A percentile compares a stretch with the other conserved stretches of the same genome.
Conservation (phyloP, 306 rosid species). For the Cucumis sativus region DNA sequence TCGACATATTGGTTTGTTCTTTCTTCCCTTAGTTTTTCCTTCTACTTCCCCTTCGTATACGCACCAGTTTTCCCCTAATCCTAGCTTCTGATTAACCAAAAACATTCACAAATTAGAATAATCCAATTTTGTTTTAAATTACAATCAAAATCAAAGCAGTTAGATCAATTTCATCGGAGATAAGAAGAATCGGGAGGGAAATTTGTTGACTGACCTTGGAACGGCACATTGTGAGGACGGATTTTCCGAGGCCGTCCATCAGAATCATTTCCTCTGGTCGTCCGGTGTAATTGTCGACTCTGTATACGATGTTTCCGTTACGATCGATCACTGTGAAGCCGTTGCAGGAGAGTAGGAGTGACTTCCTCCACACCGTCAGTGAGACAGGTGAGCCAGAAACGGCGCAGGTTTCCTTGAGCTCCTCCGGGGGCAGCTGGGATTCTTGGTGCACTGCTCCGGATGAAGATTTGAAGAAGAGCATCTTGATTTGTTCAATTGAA, state of each 20-base stretch:
- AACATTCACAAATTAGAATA: background rate
- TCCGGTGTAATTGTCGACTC: constrained; percentile 61
- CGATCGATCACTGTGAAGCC: constrained; percentile 85
- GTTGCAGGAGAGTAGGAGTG: constrained; percentile 50
- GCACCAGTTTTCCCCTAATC: constrained; percentile 44
- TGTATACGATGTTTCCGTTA: constrained; percentile 50
- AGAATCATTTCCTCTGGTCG: constrained; percentile 59
- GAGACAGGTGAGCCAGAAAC: constrained; percentile 14
- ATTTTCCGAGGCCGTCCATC: constrained; percentile 69
- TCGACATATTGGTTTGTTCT: constrained; percentile 32
- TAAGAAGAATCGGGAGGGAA: background rate
- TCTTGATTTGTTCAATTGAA: background rate
- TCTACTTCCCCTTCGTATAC: constrained; percentile 53
- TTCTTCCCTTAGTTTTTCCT: background rate
- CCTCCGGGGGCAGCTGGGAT: constrained; percentile 6
- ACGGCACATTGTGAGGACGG: constrained; percentile 56
- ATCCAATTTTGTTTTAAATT: background rate
- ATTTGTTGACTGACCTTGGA: constrained; percentile 33
- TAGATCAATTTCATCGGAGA: background rate
- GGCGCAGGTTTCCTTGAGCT: constrained; percentile 11
- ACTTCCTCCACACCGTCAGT: constrained; percentile 76
- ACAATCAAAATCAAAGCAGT: background rate
- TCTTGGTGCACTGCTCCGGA: constrained; percentile 57
- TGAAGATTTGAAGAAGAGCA: constrained; percentile 28
- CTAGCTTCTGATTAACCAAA: constrained; percentile 5